Percentiles rank a stretch among this genome's conserved stretches.
Evolutionary conservation across 108 stramenopile species (phyloP).

Genomic region (Pseudonitzschia multistriata): DNA sequence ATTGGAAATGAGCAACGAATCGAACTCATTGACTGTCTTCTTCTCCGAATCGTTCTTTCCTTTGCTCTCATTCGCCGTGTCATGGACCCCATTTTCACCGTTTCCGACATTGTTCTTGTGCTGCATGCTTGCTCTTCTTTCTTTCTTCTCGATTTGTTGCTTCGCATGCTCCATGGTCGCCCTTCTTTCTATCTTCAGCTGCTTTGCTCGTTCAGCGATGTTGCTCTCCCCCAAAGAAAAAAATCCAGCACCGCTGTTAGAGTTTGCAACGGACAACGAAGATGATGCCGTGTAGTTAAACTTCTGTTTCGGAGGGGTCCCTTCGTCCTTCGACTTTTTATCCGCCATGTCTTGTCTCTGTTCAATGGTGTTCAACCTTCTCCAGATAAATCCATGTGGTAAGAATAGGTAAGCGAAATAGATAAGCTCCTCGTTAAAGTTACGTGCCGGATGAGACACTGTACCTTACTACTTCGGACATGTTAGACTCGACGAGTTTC

Average conservation of each 20-base stretch:
- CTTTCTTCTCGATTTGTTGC: neutral
- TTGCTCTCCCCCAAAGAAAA: conserved; percentile 13
- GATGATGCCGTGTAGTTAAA: no score
- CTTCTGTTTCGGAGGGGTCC: no score
- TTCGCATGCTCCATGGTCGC: neutral
- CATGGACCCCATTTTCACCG: neutral
- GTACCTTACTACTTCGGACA: no score
- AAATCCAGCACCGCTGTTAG: conserved; percentile 3
- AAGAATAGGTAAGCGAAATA: no score
- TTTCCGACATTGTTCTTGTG: neutral
- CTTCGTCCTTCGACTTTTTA: no score
- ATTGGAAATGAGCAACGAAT: conserved; percentile 18
- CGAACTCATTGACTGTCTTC: neutral
- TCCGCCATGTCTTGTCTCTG: no score
- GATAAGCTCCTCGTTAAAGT: no score
- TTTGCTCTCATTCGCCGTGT: neutral
- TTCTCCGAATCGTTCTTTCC: neutral
- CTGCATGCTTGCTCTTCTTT: neutral
- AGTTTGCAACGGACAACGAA: no score
- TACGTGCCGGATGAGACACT: no score
- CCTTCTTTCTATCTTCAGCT: conserved; percentile 5
- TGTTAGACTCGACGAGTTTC: no score
- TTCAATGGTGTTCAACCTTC: no score
- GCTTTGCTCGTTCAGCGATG: conserved; percentile 12
- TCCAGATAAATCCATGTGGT: no score